Evolutionary conservation across 2,329 filamentous ascomycete species (phyloP).

Genomic region (Tolypocladium sp.): DNA sequence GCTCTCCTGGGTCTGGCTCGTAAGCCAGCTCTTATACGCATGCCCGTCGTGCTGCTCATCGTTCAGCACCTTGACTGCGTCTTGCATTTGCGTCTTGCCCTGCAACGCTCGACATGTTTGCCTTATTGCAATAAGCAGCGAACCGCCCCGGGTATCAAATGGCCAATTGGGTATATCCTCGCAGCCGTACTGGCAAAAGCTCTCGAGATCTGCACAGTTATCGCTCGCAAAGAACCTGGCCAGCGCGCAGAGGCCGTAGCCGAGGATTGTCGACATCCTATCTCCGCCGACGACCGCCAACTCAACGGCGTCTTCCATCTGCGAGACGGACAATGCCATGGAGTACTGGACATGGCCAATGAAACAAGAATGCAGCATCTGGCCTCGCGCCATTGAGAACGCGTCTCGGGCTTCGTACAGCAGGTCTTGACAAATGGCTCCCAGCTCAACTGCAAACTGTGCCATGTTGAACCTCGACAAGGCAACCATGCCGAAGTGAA

Average conservation of each 20-base stretch:
- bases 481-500: constrained; percentile 59
- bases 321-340: constrained; percentile 46
- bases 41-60: constrained; percentile 56
- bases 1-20: constrained; percentile 43
- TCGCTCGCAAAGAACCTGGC: constrained; percentile 63
- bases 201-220: constrained; percentile 59
- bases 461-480: constrained; percentile 63
- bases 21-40: constrained; percentile 51
- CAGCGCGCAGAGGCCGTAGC: constrained; percentile 57
- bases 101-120: constrained; percentile 63
- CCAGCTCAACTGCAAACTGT: constrained; percentile 56
- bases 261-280: constrained; percentile 61
- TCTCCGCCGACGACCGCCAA: constrained; percentile 59
- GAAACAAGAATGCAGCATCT: constrained; percentile 61
- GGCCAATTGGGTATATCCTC: constrained; percentile 68
- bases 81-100: constrained; percentile 54
- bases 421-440: constrained; percentile 52
- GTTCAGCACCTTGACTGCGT: constrained; percentile 49
- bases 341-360: constrained; percentile 60
- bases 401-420: constrained; percentile 54
- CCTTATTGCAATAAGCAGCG: constrained; percentile 54
- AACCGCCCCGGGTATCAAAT: constrained; percentile 61
- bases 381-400: constrained; percentile 58
- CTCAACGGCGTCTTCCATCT: constrained; percentile 58
- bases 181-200: constrained; percentile 61